These are phyloP conservation scores for Didymella lethalis DNA, from an alignment of 2,329 filamentous ascomycete genomes.

Conservation along the genomic window DNA sequence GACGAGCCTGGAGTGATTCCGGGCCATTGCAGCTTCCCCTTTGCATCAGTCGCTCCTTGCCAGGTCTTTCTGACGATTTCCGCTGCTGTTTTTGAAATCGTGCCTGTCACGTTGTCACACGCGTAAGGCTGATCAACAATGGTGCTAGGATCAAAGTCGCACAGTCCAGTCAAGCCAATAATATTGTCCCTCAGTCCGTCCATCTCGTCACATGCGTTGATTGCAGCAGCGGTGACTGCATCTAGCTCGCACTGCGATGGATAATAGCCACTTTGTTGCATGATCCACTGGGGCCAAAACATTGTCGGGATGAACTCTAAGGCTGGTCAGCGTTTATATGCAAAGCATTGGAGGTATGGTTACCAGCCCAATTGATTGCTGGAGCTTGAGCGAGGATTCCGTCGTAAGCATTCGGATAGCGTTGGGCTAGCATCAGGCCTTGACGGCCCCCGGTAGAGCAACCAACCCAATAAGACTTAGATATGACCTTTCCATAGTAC, in stretches of 20 bases:
- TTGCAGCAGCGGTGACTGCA: slow-evolving; percentile 27
- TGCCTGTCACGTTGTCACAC: slow-evolving; percentile 8
- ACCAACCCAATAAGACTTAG: slow-evolving; percentile 46
- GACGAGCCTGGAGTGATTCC: slow-evolving; percentile 7
- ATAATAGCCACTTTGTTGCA: slow-evolving; percentile 24
- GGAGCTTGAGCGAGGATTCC: slow-evolving; percentile 44
- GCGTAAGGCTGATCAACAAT: slow-evolving; percentile 14
- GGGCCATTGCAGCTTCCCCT: slow-evolving; percentile 20
- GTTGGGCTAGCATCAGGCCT: slow-evolving; percentile 40
- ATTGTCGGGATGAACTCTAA: slow-evolving; percentile 17
- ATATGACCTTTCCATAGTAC: slow-evolving; percentile 41
- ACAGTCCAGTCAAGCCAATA: slow-evolving; percentile 29
- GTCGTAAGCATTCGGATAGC: slow-evolving; percentile 40
- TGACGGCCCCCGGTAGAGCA: slow-evolving; percentile 48
- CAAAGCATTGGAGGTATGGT: neutral
- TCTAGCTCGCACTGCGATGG: slow-evolving; percentile 34
- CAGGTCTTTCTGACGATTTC: slow-evolving; percentile 17
- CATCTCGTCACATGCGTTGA: slow-evolving; percentile 31
- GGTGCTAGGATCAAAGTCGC: slow-evolving; percentile 30
- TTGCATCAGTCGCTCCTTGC: slow-evolving; percentile 18
- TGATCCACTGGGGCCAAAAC: slow-evolving; percentile 31
- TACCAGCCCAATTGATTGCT: slow-evolving; percentile 25
- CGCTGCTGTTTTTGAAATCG: slow-evolving; percentile 7
- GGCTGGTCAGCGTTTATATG: neutral
- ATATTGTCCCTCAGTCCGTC: slow-evolving; percentile 35